These are phyloP conservation scores for Trichoderma endophyticum DNA, from an alignment of 2,329 filamentous ascomycete genomes.

Conservation along the genomic window DNA sequence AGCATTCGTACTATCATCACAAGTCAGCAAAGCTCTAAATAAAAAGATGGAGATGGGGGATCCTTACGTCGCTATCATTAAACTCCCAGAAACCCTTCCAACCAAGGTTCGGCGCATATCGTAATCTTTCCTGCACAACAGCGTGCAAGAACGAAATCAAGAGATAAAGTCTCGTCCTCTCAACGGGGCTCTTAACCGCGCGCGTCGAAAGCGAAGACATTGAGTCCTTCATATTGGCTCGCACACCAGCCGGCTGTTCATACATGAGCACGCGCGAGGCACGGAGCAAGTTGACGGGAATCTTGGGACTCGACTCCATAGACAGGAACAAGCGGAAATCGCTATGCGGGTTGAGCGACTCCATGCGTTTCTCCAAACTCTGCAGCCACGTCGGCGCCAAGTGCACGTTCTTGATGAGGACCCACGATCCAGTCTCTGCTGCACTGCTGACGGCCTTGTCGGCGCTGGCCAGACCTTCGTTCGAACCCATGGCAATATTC, in stretches of 20 bases:
- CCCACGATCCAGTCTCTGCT: constrained; percentile 89
- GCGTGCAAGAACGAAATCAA: constrained; percentile 93
- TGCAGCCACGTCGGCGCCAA: constrained; percentile 94
- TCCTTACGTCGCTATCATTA: constrained; percentile 94
- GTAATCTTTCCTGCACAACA: constrained; percentile 88
- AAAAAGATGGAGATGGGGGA: neutral
- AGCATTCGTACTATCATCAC: constrained; percentile 79
- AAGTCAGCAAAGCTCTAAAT: constrained; percentile 17
- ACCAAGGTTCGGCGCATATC: constrained; percentile 88
- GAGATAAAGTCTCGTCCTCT: constrained; percentile 85
- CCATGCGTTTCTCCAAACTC: constrained; percentile 93
- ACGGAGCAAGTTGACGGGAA: constrained; percentile 90
- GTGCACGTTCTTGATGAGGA: constrained; percentile 98
- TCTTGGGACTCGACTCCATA: constrained; percentile 96
- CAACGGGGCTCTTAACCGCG: constrained; percentile 78
- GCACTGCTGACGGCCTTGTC: constrained; percentile 95
- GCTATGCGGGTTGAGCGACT: constrained; percentile 86
- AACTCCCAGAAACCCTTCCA: constrained; percentile 99
- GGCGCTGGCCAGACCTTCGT: constrained; percentile 85
- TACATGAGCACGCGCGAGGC: constrained; percentile 95
- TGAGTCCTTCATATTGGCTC: constrained; percentile 98
- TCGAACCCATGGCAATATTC: constrained; percentile 98
- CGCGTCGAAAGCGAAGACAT: constrained; percentile 76
- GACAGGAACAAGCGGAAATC: constrained; percentile 95
- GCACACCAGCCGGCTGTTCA: constrained; percentile 93